Conservation (phyloP, 2,329 filamentous ascomycete species). For the Simplicillium sp. region DNA sequence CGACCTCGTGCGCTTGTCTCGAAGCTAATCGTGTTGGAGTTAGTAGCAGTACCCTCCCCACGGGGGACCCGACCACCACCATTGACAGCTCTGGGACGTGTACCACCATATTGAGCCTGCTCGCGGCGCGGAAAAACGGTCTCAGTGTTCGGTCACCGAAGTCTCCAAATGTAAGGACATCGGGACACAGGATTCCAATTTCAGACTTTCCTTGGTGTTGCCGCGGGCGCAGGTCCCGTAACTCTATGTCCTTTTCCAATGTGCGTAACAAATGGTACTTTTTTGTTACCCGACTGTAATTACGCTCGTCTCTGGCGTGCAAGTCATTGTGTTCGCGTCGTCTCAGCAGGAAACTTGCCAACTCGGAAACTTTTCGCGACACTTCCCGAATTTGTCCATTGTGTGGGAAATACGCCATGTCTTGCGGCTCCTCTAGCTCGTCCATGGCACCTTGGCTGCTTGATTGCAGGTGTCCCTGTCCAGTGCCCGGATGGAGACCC, state of each 20-base stretch:
- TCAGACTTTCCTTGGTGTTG: constrained; percentile 8
- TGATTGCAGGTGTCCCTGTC: too few relatives aligned
- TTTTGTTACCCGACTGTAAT: neutral
- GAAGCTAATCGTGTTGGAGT: constrained; percentile 34
- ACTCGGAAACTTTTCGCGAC: constrained; percentile 6
- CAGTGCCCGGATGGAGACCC: too few relatives aligned
- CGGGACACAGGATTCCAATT: constrained; percentile 20
- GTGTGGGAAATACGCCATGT: constrained; percentile 27
- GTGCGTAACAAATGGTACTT: constrained; percentile 34
- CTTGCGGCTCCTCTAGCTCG: constrained; percentile 1
- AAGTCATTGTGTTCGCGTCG: neutral
- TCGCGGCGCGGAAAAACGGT: constrained; percentile 22
- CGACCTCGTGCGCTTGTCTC: constrained; percentile 10
- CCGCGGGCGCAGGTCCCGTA: constrained; percentile 22
- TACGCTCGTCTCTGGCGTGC: neutral
- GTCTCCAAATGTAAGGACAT: constrained; percentile 16
- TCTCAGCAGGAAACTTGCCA: constrained; percentile 14
- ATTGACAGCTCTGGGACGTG: constrained; percentile 63
- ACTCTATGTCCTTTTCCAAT: constrained; percentile 37
- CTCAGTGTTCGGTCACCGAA: constrained; percentile 12
- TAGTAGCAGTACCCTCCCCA: constrained; percentile 55
- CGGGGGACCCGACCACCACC: constrained; percentile 56
- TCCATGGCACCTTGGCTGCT: neutral
- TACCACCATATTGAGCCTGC: constrained; percentile 46
- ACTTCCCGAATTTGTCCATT: constrained; percentile 13